Conservation (phyloP, 2,329 filamentous ascomycete genomes). For the Fusarium sp. region DNA sequence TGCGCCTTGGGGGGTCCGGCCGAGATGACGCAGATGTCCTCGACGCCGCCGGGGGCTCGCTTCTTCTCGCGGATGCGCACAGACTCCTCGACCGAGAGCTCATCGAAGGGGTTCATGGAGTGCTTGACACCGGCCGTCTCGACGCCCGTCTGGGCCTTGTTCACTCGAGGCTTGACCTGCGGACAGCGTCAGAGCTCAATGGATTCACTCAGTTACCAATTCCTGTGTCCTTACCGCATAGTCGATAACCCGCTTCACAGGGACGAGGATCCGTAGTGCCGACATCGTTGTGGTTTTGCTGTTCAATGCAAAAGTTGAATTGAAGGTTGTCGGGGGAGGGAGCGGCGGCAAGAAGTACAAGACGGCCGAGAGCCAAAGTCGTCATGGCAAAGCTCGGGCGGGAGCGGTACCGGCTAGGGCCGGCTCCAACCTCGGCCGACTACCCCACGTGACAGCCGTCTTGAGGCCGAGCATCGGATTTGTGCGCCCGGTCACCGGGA, state of each 20-base stretch:
- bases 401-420: constrained; percentile 52
- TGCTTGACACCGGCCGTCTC: constrained; percentile 95
- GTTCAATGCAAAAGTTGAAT: constrained; percentile 37
- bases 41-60: constrained; percentile 73
- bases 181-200: constrained; percentile 22
- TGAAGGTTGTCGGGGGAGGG: constrained; percentile 30
- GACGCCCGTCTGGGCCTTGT: constrained; percentile 81
- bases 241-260: constrained; percentile 85
- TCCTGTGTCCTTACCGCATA: constrained; percentile 69
- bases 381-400: constrained; percentile 44
- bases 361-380: constrained; percentile 27
- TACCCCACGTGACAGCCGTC: constrained; percentile 48
- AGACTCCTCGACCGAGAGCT: constrained; percentile 95
- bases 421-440: constrained; percentile 54
- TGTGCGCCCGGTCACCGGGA: not conserved
- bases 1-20: constrained; percentile 87
- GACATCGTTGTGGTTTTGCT: constrained; percentile 58
- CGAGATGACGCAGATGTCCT: constrained; percentile 89
- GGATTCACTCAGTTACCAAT: not conserved
- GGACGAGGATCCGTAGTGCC: constrained; percentile 76
- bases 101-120: constrained; percentile 99
- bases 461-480: constrained; percentile 12
- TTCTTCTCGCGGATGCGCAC: constrained; percentile 93
- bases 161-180: constrained; percentile 73
- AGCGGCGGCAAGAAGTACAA: constrained; percentile 30